phyloP scores from a whole-genome alignment of 2,329 filamentous ascomycete genomes.

The Ceratocystis alfenasii region DNA sequence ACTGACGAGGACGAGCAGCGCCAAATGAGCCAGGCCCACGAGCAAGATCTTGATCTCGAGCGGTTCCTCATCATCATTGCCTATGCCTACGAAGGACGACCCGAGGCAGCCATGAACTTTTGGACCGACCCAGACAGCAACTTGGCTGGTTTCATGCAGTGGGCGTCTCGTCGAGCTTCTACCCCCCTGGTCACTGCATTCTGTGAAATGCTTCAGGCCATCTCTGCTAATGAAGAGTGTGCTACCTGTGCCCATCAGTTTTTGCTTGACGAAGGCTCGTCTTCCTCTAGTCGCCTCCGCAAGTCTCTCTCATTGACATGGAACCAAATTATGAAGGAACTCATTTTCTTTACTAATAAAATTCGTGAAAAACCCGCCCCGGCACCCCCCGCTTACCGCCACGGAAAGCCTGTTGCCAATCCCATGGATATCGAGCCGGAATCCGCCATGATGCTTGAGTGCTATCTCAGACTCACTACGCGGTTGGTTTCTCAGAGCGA shows the following conservation, averaged over 20 bases:
- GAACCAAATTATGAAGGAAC: conserved; percentile 81
- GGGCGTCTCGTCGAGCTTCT: conserved; percentile 89
- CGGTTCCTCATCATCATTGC: conserved; percentile 85
- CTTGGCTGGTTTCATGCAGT: conserved; percentile 85
- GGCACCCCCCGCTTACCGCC: conserved; percentile 35
- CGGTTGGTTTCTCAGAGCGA: conserved; percentile 68
- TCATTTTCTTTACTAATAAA: conserved; percentile 70
- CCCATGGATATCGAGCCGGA: conserved; percentile 76
- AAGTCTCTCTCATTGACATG: conserved; percentile 80
- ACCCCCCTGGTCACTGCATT: conserved; percentile 94
- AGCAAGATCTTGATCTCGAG: conserved; percentile 66
- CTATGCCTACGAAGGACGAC: conserved; percentile 75
- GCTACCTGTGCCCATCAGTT: conserved; percentile 81
- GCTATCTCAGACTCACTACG: conserved; percentile 77
- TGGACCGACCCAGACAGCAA: conserved; percentile 91
- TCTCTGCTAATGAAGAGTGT: conserved; percentile 71
- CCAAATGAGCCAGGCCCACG: conserved; percentile 51
- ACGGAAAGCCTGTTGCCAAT: conserved; percentile 49
- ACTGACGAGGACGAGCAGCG: conserved; percentile 83
- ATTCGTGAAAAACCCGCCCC: conserved; percentile 59
- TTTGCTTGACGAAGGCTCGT: conserved; percentile 65
- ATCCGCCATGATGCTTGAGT: conserved; percentile 91
- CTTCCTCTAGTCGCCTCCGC: conserved; percentile 63
- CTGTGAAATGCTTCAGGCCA: conserved; percentile 86
- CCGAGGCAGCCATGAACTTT: conserved; percentile 75